Evolutionary conservation across 169 alveolate genomes (phyloP).

Genomic region (Plasmodium knowlesi): DNA sequence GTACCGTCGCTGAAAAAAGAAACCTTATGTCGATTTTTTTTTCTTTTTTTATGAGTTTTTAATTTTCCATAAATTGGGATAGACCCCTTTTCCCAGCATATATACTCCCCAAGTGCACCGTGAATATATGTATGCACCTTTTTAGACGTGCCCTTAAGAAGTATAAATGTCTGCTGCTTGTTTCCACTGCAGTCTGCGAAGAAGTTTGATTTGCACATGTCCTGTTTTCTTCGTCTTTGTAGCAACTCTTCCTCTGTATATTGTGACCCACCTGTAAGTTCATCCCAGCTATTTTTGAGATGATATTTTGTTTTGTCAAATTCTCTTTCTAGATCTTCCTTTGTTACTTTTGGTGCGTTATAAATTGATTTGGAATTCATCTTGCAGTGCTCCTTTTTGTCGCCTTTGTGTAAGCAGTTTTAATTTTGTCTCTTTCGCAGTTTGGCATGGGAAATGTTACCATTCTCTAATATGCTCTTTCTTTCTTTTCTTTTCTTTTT

Average conservation of each 20-base stretch:
- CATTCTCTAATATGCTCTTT: neutral
- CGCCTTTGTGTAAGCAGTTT: neutral
- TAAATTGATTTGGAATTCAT: neutral
- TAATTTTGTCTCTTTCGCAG: neutral
- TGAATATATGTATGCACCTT: neutral
- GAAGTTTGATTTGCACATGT: neutral
- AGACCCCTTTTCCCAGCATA: neutral
- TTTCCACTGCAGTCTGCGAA: neutral
- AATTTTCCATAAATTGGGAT: conserved; percentile 9
- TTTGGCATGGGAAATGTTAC: neutral
- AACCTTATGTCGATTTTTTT: neutral
- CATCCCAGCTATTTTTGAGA: neutral
- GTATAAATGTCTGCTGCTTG: neutral
- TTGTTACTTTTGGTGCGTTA: neutral
- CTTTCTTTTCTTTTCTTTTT: neutral
- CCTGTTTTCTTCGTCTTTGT: neutral
- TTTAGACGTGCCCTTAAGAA: neutral
- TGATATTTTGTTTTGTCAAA: neutral
- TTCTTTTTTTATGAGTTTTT: conserved; percentile 5
- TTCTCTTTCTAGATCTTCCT: neutral
- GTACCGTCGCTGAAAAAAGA: neutral
- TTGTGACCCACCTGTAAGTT: neutral
- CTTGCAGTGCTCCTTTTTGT: neutral
- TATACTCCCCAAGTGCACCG: neutral
- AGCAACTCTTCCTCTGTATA: neutral